Conservation (phyloP, 192 early-diverging fungal genomes). For the Coemansia umbellata region DNA sequence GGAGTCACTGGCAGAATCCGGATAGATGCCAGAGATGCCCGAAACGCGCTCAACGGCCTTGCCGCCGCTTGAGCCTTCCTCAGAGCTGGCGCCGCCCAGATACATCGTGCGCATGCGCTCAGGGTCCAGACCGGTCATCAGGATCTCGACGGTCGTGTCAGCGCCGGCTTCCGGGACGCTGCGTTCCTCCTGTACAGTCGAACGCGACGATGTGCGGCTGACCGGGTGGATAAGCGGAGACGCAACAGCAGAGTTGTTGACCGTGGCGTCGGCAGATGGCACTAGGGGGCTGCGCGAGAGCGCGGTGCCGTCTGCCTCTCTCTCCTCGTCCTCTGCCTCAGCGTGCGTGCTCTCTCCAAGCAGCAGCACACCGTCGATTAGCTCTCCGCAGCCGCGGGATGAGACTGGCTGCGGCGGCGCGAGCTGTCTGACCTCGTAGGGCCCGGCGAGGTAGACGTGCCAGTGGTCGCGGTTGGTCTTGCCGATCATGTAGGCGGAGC, state of each 20-base stretch:
- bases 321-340: not conserved
- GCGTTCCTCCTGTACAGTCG: constrained; percentile 22
- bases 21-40: constrained; percentile 80
- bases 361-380: not conserved
- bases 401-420: not conserved
- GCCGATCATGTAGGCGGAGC: constrained; percentile 87
- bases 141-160: constrained; percentile 92
- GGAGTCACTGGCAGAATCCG: constrained; percentile 77
- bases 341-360: not conserved
- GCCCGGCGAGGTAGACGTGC: constrained; percentile 87
- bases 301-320: not conserved
- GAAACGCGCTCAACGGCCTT: constrained; percentile 67
- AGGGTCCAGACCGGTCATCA: constrained; percentile 90
- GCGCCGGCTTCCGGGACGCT: not conserved
- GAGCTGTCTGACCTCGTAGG: constrained; percentile 32
- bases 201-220: constrained; percentile 45
- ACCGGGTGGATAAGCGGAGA: constrained; percentile 23
- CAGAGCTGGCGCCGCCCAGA: constrained; percentile 53
- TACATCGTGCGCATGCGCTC: constrained; percentile 78
- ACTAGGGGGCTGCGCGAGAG: not conserved
- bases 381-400: not conserved
- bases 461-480: constrained; percentile 95
- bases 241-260: constrained; percentile 28
- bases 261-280: constrained; percentile 9
- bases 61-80: constrained; percentile 61